These are phyloP conservation scores for Dendryphion nanum DNA, from an alignment of 2,329 filamentous ascomycete species.

Conservation along the genomic window DNA sequence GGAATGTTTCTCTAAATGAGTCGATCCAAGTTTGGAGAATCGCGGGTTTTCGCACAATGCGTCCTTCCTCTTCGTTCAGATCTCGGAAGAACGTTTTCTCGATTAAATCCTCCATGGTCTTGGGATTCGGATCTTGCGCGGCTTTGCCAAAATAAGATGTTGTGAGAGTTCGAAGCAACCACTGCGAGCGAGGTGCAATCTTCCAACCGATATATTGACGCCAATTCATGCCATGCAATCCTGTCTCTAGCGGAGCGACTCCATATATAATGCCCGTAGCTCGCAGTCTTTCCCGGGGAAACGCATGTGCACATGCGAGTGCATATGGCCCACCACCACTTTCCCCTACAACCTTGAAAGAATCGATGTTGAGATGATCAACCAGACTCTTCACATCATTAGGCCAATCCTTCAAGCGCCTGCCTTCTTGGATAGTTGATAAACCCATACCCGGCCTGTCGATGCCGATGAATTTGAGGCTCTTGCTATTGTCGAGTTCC, in stretches of 20 bases:
- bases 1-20: neutral
- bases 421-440: neutral
- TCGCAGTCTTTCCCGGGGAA: neutral
- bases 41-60: neutral
- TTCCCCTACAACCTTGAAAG: conserved; percentile 2
- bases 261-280: neutral
- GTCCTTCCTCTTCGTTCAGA: neutral
- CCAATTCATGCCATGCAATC: neutral
- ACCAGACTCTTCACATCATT: conserved; percentile 2
- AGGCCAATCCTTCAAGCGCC: conserved; percentile 2
- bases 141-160: neutral
- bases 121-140: neutral
- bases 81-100: neutral
- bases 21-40: neutral
- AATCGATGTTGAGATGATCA: neutral
- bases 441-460: conserved; percentile 5
- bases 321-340: conserved; percentile 5
- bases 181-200: neutral
- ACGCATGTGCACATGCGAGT: neutral
- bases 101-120: neutral
- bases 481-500: neutral
- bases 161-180: neutral
- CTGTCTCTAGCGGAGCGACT: neutral
- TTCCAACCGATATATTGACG: neutral
- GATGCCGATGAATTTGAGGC: conserved; percentile 3